Evolutionary conservation across 2,329 filamentous ascomycete species (phyloP), one percentile per base, ranked within the genome.

Genomic region (Amauroascus niger): DNA sequence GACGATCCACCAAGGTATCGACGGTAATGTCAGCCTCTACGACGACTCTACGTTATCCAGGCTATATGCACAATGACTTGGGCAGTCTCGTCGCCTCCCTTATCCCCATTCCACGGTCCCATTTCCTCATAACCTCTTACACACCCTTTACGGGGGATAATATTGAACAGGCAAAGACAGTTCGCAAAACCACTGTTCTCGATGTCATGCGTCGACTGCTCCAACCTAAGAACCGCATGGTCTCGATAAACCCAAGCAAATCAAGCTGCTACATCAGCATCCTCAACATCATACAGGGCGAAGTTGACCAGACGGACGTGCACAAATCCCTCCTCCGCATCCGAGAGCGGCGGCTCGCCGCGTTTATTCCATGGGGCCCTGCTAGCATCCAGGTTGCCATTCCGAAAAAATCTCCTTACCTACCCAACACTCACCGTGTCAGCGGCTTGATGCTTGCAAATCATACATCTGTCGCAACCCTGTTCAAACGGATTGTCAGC

Each of bases 31-130:
- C 90, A 33, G 93, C 93, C 37, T 94, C 88, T 66, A 98, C 93
- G 3, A 97, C 91, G 8, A 96, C 94, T 1, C 81, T 98, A 49
- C 82, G 93, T 66, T 98, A 98, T 69, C 93, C 93, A 1, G 93
- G 93, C 37, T 98, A 98, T 73, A 98, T 98, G 93, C 93, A 98
- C 76, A 98, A 98, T 70, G 93, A 98, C 67, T 84, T 98, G 14
- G 90, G 95, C 65, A 93, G 91, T 70, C 97, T 98, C 63, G 80
- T 98, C 55, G 93, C 94, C 22, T 95, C 89, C 18, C 79, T 98
- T 40, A 97, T 98, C 58, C 93, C 93, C 1, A 98, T 91, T 0
- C 94, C 93, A 8, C 84, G 93, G 62, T 95, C 90, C 67, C 94
- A 98, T 74, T 98, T 98, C 79, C 78, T 98, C 55, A 95, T 96